Percentiles rank a stretch among this genome's conserved stretches.
These are phyloP conservation scores for Tritrichomonas musculus DNA, from an alignment of 208 protist species.

Conservation along the genomic window DNA sequence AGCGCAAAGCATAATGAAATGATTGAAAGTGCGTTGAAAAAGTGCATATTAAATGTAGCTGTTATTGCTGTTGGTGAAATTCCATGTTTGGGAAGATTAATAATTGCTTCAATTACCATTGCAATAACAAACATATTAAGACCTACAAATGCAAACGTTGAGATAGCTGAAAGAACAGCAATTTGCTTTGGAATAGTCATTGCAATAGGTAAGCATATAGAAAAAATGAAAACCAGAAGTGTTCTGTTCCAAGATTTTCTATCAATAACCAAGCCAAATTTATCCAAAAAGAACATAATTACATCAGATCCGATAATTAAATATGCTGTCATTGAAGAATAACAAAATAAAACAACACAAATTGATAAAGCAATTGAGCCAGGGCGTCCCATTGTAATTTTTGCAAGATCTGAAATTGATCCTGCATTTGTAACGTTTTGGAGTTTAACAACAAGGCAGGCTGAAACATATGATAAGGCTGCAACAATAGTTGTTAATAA, in stretches of 20 bases:
- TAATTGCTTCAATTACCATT: background rate
- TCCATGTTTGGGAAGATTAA: background rate
- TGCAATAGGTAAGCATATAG: background rate
- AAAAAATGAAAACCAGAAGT: background rate
- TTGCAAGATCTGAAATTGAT: background rate
- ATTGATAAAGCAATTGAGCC: background rate
- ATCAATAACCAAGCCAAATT: background rate
- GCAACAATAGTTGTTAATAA: background rate
- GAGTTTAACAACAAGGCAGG: background rate
- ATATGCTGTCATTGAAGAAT: background rate
- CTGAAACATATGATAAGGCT: background rate
- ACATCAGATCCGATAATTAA: background rate
- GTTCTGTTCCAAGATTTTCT: background rate
- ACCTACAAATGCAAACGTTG: background rate
- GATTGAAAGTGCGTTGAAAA: background rate
- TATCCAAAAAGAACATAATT: background rate
- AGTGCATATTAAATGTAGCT: background rate
- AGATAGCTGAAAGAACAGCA: background rate
- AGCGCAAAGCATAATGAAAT: background rate
- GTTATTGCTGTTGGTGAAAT: background rate
- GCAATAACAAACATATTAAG: background rate
- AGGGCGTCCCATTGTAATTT: background rate
- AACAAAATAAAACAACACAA: background rate
- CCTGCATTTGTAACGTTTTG: background rate
- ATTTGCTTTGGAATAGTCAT: background rate